These are phyloP conservation scores for Arthroderma sp. DNA, from an alignment of 2,329 filamentous ascomycete genomes.

Conservation along the genomic window DNA sequence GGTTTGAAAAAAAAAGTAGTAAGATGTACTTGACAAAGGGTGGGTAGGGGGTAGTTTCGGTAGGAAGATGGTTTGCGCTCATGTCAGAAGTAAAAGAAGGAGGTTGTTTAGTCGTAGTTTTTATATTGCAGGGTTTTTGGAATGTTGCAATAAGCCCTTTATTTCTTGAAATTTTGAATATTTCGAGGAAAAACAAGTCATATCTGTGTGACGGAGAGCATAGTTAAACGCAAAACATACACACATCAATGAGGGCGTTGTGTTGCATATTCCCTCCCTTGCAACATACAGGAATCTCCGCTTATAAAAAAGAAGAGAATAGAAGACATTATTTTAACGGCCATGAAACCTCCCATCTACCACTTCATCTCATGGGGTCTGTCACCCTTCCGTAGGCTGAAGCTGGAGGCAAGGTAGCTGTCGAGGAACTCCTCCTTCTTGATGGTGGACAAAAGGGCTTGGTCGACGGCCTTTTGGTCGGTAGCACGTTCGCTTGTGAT, in stretches of 20 bases:
- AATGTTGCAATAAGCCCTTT: neutral
- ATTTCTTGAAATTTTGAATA: conserved; percentile 1
- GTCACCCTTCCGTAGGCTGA: conserved; percentile 98
- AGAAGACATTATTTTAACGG: conserved; percentile 7
- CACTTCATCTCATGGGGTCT: conserved; percentile 99
- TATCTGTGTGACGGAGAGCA: conserved; percentile 11
- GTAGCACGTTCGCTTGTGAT: conserved; percentile 79
- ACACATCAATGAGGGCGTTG: conserved; percentile 4
- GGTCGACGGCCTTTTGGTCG: conserved; percentile 98
- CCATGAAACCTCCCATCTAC: conserved; percentile 41
- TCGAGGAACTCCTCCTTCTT: conserved; percentile 95
- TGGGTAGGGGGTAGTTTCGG: neutral
- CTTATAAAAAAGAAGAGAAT: conserved; percentile 1
- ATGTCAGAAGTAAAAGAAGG: neutral
- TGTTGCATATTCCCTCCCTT: conserved; percentile 12
- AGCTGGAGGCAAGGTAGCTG: conserved; percentile 88
- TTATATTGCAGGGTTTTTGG: conserved; percentile 1
- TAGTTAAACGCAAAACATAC: conserved; percentile 9
- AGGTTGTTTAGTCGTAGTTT: neutral
- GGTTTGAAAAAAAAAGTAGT: neutral
- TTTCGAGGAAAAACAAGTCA: neutral
- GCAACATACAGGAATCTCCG: conserved; percentile 9
- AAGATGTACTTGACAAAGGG: neutral
- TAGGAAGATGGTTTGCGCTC: neutral
- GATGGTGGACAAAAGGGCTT: conserved; percentile 85